These are phyloP conservation scores for Mycosphaerelloides madeirae DNA, from an alignment of 2,329 filamentous ascomycete genomes.

Conservation along the genomic window DNA sequence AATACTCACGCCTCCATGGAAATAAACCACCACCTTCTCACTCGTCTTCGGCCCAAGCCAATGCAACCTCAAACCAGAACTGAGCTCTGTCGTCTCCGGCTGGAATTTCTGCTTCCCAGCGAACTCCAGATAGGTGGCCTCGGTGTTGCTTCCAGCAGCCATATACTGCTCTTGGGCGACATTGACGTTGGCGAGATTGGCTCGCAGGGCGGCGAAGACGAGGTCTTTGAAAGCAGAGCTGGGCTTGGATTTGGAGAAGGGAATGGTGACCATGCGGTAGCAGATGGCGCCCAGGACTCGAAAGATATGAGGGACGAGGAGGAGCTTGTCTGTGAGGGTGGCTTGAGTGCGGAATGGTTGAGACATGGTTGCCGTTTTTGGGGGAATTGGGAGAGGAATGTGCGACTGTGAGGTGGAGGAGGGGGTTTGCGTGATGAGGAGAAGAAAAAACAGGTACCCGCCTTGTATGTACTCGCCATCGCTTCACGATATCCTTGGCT, in stretches of 20 bases:
- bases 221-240: constrained; percentile 25
- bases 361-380: too few relatives aligned
- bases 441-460: too few relatives aligned
- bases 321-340: constrained; percentile 15
- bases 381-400: too few relatives aligned
- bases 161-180: constrained; percentile 37
- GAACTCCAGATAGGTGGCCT: constrained; percentile 34
- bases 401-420: too few relatives aligned
- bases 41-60: constrained; percentile 42
- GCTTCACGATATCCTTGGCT: too few relatives aligned
- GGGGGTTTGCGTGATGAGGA: too few relatives aligned
- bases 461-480: too few relatives aligned
- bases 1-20: constrained; percentile 43
- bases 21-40: constrained; percentile 43
- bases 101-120: constrained; percentile 34
- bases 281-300: constrained; percentile 32
- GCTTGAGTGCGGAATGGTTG: constrained; percentile 1
- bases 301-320: constrained; percentile 11
- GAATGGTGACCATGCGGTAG: constrained; percentile 30
- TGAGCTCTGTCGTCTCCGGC: constrained; percentile 37
- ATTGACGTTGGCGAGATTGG: constrained; percentile 18
- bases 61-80: constrained; percentile 43
- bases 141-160: constrained; percentile 23
- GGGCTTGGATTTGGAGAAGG: constrained; percentile 26
- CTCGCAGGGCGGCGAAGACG: constrained; percentile 24